Base-by-base conservation (phyloP, 2,329 filamentous ascomycete genomes). In the Rasamsonia emersonii region DNA sequence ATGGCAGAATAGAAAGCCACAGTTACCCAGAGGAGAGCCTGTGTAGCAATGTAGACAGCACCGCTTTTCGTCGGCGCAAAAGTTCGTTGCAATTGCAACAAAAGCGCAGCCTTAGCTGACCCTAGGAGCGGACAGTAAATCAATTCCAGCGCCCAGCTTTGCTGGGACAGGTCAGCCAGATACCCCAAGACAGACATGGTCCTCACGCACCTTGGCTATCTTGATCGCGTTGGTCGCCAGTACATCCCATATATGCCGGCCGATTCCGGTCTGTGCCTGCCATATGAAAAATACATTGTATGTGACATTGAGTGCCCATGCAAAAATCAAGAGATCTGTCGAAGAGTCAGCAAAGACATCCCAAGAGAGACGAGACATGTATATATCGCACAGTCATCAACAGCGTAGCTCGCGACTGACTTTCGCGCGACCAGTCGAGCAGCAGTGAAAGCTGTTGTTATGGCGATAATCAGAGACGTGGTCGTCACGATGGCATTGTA, bases 61-160 rank as follows among this genome's bases (percentile, higher is more conserved):
- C 28, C 28, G 13, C 16, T 24, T 19, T 24, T 14, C 10, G 29
- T 15, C 4, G 9, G n/a, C n/a, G n/a, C n/a, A n/a, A n/a, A 26
- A 15, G 16, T 26, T 11, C 24, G 13, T 26, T 26, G 24, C 24
- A 26, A 15, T 11, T 26, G 24, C 13, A 26, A 26, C 13, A 26
- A 15, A 3, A 26, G 24, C 8, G 24, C 14, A 15, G 24, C 24
- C 16, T 26, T 26, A 15, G 24, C 24, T 7, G 16, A 15, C 24
- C 24, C 14, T 15, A 26, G 14, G n/a, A 26, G 24, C 3, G 24
- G 24, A 15, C 24, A 26, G n/a, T 26, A 26, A 9, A 26, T 26
- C 13, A 26, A 15, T 26, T 26, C 24, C 4, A 26, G 24, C 13
- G 24, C 24, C 24, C 24, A 26, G 24, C 24, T 26, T 26, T 26